Percentiles rank a stretch among this genome's conserved stretches.
phyloP scores from a whole-genome alignment of 257 asterid species.

The Gynochthodes officinalis region DNA sequence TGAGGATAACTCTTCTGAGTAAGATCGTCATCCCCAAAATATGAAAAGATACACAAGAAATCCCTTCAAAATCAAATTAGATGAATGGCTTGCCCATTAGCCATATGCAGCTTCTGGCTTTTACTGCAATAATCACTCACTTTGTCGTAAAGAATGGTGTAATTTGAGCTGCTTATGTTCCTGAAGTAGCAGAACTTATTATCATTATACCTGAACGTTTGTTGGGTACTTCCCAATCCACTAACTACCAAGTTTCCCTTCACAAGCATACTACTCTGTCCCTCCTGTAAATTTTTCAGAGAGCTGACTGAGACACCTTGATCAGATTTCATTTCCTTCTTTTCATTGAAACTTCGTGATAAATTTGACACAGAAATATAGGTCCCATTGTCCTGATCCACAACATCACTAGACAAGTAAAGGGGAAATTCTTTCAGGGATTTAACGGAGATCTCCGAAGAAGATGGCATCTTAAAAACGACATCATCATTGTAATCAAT shows the following conservation, averaged over 20 bases:
- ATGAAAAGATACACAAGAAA: no score
- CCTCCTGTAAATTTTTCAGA: slow-evolving; percentile 57
- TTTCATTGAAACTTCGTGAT: slow-evolving; percentile 48
- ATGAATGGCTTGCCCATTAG: not conserved
- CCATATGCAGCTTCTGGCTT: not conserved
- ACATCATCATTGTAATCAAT: slow-evolving; percentile 40
- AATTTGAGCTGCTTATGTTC: slow-evolving; percentile 65
- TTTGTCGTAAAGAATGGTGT: slow-evolving; percentile 54
- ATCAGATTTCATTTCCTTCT: slow-evolving; percentile 25
- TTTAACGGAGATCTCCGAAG: slow-evolving; percentile 15
- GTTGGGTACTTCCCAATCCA: slow-evolving; percentile 68
- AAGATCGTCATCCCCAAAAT: no score
- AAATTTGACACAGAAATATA: slow-evolving; percentile 47
- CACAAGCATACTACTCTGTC: slow-evolving; percentile 43
- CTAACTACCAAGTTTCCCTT: slow-evolving; percentile 41
- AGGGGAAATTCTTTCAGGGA: slow-evolving; percentile 40
- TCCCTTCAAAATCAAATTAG: not conserved
- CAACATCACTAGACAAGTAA: slow-evolving; percentile 28
- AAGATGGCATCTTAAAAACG: slow-evolving; percentile 18
- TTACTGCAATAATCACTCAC: slow-evolving; percentile 38
- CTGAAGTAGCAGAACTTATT: slow-evolving; percentile 51
- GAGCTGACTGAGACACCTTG: slow-evolving; percentile 26
- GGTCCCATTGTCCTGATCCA: slow-evolving; percentile 41
- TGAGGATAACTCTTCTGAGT: no score
- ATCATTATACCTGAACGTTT: slow-evolving; percentile 35